Percentiles rank a stretch among this genome's conserved stretches.
Evolutionary conservation across 345 rosid species (phyloP).

Genomic region (Pelargonium nanum): DNA sequence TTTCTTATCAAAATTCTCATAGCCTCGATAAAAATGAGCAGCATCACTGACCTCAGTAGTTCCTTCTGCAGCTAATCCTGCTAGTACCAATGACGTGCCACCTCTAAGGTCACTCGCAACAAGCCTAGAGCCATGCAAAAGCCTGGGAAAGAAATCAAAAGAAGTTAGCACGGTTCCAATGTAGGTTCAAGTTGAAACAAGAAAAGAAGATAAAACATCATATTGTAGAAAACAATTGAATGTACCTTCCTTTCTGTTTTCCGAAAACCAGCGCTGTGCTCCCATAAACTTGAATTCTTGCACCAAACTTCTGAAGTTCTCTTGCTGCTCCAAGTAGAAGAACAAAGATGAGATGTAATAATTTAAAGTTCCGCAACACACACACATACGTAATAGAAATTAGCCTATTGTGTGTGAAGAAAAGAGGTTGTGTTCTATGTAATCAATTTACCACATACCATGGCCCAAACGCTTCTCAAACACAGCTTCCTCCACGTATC

Average conservation of each 20-base stretch:
- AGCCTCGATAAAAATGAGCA: slow-evolving; percentile 20
- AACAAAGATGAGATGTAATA: slow-evolving; percentile 1
- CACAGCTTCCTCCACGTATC: slow-evolving; percentile 20
- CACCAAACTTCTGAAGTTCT: slow-evolving; percentile 24
- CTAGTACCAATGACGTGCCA: slow-evolving; percentile 17
- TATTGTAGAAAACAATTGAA: neutral
- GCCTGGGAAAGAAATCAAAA: slow-evolving; percentile 5
- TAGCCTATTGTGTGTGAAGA: too few relatives aligned
- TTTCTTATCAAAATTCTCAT: slow-evolving; percentile 18
- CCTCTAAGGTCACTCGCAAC: slow-evolving; percentile 23
- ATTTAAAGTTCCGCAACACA: too few relatives aligned
- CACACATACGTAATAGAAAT: too few relatives aligned
- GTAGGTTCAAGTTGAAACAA: neutral
- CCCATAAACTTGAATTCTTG: slow-evolving; percentile 17
- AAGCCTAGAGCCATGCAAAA: slow-evolving; percentile 11
- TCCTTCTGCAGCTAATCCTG: slow-evolving; percentile 24
- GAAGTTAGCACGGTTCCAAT: neutral
- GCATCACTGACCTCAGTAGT: slow-evolving; percentile 15
- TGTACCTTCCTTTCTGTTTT: slow-evolving; percentile 13
- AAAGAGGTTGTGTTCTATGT: too few relatives aligned
- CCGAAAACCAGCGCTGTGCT: slow-evolving; percentile 16
- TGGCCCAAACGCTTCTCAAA: slow-evolving; percentile 25
- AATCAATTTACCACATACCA: slow-evolving; percentile 10
- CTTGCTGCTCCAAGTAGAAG: slow-evolving; percentile 4
- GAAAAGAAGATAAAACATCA: neutral